phyloP scores from a whole-genome alignment of 441 rosid genomes.

The Populus hybrid region DNA sequence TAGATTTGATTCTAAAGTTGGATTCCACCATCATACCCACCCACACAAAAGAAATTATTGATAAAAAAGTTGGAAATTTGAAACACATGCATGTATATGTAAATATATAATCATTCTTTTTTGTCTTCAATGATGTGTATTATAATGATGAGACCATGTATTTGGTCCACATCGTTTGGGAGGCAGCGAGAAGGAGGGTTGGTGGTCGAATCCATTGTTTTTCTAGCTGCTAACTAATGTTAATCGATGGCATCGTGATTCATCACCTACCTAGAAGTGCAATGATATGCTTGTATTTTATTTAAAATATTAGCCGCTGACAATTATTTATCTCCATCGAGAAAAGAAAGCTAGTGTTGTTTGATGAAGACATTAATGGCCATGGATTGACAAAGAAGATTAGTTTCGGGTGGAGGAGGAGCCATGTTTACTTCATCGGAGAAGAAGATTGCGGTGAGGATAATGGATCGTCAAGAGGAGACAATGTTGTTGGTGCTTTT shows the following conservation, averaged over 20 bases:
- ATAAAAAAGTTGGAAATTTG: not conserved
- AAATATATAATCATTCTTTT: slow-evolving; percentile 13
- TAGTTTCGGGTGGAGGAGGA: not conserved
- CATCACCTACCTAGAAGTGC: not conserved
- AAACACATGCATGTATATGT: slow-evolving; percentile 28
- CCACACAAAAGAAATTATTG: not conserved
- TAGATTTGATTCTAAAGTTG: slow-evolving; percentile 17
- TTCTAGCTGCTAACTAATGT: not conserved
- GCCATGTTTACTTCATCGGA: not conserved
- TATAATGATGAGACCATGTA: slow-evolving; percentile 7
- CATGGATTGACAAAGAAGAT: no score
- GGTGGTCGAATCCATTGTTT: not conserved
- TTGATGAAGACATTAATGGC: no score
- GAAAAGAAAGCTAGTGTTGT: no score
- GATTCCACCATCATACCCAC: slow-evolving; percentile 22
- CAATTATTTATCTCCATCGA: not conserved
- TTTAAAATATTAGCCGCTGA: not conserved
- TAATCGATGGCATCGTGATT: not conserved
- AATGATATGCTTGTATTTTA: not conserved
- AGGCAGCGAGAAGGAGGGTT: not conserved
- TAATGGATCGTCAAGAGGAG: not conserved
- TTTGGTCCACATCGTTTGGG: not conserved
- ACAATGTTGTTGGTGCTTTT: not conserved
- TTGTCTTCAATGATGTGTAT: not conserved
- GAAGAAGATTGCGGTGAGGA: not conserved